phyloP scores from a whole-genome alignment of 192 early-diverging fungal genomes.

The Jimgerdemannia flammicorona region DNA sequence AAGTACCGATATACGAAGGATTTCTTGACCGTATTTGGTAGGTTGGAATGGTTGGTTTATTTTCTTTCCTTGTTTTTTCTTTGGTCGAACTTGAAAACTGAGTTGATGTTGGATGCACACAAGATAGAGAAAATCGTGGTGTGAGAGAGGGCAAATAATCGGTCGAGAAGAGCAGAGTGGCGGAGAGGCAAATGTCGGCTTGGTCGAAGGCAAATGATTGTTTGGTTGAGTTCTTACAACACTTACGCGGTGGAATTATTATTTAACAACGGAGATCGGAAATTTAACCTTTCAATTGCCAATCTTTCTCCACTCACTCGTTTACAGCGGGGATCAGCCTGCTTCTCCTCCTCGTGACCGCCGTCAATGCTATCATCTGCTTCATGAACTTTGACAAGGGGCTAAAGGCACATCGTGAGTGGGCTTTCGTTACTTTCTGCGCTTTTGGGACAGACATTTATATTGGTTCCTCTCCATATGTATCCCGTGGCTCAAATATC shows the following conservation, averaged over 20 bases:
- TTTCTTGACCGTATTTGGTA: constrained; percentile 74
- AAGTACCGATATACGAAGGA: constrained; percentile 49
- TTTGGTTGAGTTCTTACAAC: too few relatives aligned
- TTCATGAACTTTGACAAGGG: constrained; percentile 65
- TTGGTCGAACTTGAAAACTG: constrained; percentile 11
- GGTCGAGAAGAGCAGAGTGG: too few relatives aligned
- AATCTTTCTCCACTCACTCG: background rate
- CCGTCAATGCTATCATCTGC: constrained; percentile 52
- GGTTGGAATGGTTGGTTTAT: constrained; percentile 5
- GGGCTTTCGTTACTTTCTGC: background rate
- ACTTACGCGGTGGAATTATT: too few relatives aligned
- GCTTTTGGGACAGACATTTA: too few relatives aligned
- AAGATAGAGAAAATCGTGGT: too few relatives aligned
- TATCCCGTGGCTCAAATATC: background rate
- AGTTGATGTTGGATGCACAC: constrained; percentile 9
- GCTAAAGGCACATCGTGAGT: constrained; percentile 51
- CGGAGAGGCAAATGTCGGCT: too few relatives aligned
- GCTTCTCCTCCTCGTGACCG: constrained; percentile 42
- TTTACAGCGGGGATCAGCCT: constrained; percentile 36
- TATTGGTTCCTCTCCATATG: background rate
- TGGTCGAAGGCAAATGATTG: too few relatives aligned
- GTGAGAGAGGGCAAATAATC: too few relatives aligned
- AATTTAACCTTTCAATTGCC: background rate
- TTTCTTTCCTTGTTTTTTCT: constrained; percentile 2
- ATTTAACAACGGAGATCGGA: too few relatives aligned